Base-by-base conservation (phyloP, 345 rosid genomes). In the Murraya koenigii region DNA sequence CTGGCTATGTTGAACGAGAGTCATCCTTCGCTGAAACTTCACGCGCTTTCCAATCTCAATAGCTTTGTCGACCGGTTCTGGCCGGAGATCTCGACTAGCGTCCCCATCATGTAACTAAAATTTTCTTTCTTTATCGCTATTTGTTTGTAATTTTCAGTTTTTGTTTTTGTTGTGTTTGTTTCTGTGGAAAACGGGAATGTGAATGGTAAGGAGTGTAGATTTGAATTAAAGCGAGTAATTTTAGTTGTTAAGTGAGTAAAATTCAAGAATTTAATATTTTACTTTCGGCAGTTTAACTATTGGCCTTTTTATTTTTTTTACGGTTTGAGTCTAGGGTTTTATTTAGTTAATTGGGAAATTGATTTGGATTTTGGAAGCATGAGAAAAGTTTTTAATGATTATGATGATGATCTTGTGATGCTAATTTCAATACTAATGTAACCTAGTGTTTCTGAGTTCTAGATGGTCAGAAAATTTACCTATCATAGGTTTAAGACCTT, bases 21-120 rank as follows among this genome's bases (percentile, higher is more conserved):
- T 52, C 97, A 94, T 76, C 97, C 98, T 5, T 82, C 68, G 8
- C 86, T 97, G 80, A 97, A 97, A 84, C 91, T 87, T 59, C 98
- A 97, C 83, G 99, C 99, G 3, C 97, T 97, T 78, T 82, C 85
- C 32, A 86, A 90, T 83, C 97, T 97, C 83, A 97, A 93, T 77
- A 89, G 85, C 84, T 90, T 86, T 60, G 98, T 97, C 14, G 98
- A 97, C 82, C 94, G 73, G 71, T 93, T 90, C 87, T 97, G 99
- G 98, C 99, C 98, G 0, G 99, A 97, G 94, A 97, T 97, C 87
- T 97, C 99, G 61, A 97, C 99, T 56, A 94, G 97, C 84, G 97
- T 97, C 26, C 95, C 99, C 26, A 88, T 93, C 61, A 94, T 97
- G 99, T 97, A 90, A 70, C 32, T 26, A 39, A 39, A 47, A 44